Evolutionary conservation across 352 stramenopile species (phyloP), one percentile per base, ranked within the genome.

Genomic region (Blastocystis sp.): DNA sequence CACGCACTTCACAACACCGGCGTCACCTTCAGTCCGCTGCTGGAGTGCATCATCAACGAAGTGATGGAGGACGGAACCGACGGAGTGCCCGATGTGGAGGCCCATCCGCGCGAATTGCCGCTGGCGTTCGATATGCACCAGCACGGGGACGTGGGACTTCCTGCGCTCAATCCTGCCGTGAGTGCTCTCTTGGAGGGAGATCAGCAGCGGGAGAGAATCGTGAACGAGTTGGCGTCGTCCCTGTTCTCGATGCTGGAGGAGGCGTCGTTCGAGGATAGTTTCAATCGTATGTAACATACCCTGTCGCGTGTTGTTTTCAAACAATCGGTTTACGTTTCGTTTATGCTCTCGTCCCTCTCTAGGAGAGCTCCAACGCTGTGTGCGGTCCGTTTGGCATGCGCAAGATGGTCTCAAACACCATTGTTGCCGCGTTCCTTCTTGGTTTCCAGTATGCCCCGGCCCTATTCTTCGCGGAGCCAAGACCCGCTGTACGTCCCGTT

Each of bases 171-270:
- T 40, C 71, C 71, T 42, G 40, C 9, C 7, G 52, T 52, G 64
- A 54, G 24, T 7, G 64, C 9, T 19, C 28, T 38, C 6, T 57
- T 57, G 48, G 48, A 57, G 6, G 48, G 48, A 14, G 34, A 45
- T 81, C 28, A 11, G 34, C 11, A 11, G 11, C 3, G 52, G 52
- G 48, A 66, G n/a, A 28, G 9, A 7, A 66, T 28, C 4, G 14
- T 66, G 71, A 81, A 28, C 42, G 10, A n/a, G n/a, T 24, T 74
- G 24, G 64, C 24, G 34, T 19, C 21, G 6, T 28, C 42, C 6
- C 34, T 81, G n/a, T 81, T 68, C 28, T 64, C 43, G 3, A n/a
- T 81, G 42, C 52, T 81, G 45, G 71, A 81, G 45, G 71, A 81
- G 42, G 71, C 71, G 17, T 65, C 52, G 9, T 17, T 66, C 10